phyloP scores from a whole-genome alignment of 805 yeast genomes.

The Torulaspora indica region DNA sequence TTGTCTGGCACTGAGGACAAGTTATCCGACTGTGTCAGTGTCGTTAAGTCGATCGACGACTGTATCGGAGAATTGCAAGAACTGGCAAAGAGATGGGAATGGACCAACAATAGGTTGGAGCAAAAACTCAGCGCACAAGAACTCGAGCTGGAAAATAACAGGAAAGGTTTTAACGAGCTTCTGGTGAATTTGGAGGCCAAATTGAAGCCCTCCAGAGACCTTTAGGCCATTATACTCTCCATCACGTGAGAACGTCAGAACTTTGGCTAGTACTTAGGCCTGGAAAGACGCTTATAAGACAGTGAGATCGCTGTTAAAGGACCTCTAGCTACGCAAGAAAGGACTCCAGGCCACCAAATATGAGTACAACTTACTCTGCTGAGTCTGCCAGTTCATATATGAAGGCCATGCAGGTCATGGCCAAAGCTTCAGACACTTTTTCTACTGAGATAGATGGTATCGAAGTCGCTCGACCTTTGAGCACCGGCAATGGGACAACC shows the following conservation, averaged over 20 bases:
- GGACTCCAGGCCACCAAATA: constrained; percentile 14
- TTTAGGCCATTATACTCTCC: neutral
- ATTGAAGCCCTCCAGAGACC: neutral
- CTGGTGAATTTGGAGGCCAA: constrained; percentile 1
- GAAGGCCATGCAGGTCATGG: constrained; percentile 72
- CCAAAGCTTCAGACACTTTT: constrained; percentile 42
- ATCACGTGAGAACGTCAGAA: constrained; percentile 4
- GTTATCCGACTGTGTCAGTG: constrained; percentile 15
- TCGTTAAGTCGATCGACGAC: constrained; percentile 21
- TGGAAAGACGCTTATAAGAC: neutral
- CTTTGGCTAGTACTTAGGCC: neutral
- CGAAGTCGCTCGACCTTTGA: constrained; percentile 19
- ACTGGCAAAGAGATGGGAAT: constrained; percentile 32
- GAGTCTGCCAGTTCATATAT: constrained; percentile 69
- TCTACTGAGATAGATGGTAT: constrained; percentile 15
- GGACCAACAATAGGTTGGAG: constrained; percentile 19
- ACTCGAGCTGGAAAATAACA: constrained; percentile 4
- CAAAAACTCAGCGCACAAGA: constrained; percentile 17
- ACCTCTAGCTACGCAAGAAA: neutral
- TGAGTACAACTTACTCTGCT: constrained; percentile 50
- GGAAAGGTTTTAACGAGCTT: constrained; percentile 2
- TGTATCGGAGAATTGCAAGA: constrained; percentile 19
- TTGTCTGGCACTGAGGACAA: constrained; percentile 25
- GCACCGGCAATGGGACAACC: constrained; percentile 29
- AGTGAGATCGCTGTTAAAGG: neutral